A percentile compares a stretch with the other conserved stretches of the same genome.
These are phyloP conservation scores for Penicillium janthinellum DNA, from an alignment of 2,329 filamentous ascomycete genomes.

Conservation along the genomic window DNA sequence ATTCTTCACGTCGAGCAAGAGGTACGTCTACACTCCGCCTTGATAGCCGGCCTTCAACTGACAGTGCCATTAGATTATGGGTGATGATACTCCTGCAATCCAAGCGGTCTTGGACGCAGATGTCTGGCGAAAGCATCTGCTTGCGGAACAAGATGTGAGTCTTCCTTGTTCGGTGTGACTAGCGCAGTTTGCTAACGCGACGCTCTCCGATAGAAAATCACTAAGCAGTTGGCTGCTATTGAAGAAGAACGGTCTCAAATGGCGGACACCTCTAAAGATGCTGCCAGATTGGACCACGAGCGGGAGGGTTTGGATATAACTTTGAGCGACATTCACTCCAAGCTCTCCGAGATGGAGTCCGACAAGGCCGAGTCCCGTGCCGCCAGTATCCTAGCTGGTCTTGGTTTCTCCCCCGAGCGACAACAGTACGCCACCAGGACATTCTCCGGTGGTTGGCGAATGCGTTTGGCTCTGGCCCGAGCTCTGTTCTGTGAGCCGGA, in stretches of 20 bases:
- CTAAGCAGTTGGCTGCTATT: slow-evolving; percentile 70
- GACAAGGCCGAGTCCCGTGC: slow-evolving; percentile 96
- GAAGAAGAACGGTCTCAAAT: slow-evolving; percentile 75
- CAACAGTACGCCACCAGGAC: slow-evolving; percentile 94
- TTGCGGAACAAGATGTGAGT: slow-evolving; percentile 81
- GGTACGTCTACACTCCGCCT: slow-evolving; percentile 51
- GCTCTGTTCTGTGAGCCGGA: slow-evolving; percentile 98
- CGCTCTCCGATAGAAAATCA: slow-evolving; percentile 65
- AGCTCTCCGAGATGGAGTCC: slow-evolving; percentile 97
- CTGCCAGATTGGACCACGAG: slow-evolving; percentile 79
- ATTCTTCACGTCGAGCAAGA: slow-evolving; percentile 99
- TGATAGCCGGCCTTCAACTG: slow-evolving; percentile 18
- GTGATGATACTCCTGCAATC: slow-evolving; percentile 91
- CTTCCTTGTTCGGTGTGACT: background rate
- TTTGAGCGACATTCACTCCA: slow-evolving; percentile 84
- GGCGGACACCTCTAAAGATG: slow-evolving; percentile 91
- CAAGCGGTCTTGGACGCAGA: slow-evolving; percentile 97
- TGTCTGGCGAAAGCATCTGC: slow-evolving; percentile 94
- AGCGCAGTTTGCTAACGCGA: slow-evolving; percentile 2
- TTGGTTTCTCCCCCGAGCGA: slow-evolving; percentile 91
- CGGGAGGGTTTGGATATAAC: slow-evolving; percentile 89
- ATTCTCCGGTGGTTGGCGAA: slow-evolving; percentile 99
- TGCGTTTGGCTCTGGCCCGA: slow-evolving; percentile 91
- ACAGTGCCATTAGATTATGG: slow-evolving; percentile 66
- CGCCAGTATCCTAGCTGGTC: slow-evolving; percentile 92